These are phyloP conservation scores for Berkeleyomyces basicola DNA, from an alignment of 2,329 filamentous ascomycete genomes.

Conservation along the genomic window DNA sequence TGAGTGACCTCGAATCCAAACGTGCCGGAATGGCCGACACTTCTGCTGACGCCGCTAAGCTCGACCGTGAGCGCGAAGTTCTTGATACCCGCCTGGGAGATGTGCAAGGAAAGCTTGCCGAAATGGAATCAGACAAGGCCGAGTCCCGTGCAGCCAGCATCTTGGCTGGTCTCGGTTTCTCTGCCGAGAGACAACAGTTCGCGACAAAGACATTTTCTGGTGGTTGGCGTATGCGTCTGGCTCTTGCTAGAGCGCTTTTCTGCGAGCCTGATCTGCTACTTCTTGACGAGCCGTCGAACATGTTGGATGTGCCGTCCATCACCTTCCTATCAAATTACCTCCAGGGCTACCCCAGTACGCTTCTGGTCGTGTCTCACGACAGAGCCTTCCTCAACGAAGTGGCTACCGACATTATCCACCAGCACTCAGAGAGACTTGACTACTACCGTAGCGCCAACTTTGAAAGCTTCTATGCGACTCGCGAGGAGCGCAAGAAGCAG, in stretches of 20 bases:
- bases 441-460: slow-evolving; percentile 99
- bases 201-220: slow-evolving; percentile 97
- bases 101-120: slow-evolving; percentile 76
- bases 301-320: slow-evolving; percentile 99
- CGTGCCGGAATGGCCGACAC: slow-evolving; percentile 75
- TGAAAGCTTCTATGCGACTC: slow-evolving; percentile 91
- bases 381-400: slow-evolving; percentile 97
- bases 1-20: slow-evolving; percentile 62
- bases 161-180: slow-evolving; percentile 92
- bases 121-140: slow-evolving; percentile 99
- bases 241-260: slow-evolving; percentile 85
- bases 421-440: slow-evolving; percentile 90
- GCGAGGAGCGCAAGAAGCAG: slow-evolving; percentile 91
- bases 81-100: slow-evolving; percentile 83
- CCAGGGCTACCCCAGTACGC: slow-evolving; percentile 81
- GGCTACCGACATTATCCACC: slow-evolving; percentile 97
- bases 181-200: slow-evolving; percentile 74
- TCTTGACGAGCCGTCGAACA: slow-evolving; percentile 98
- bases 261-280: slow-evolving; percentile 92
- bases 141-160: slow-evolving; percentile 92
- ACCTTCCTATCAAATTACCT: slow-evolving; percentile 95
- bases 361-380: slow-evolving; percentile 96
- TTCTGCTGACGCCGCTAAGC: slow-evolving; percentile 66
- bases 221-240: slow-evolving; percentile 98
- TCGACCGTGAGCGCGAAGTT: slow-evolving; percentile 78